A percentile compares a stretch with the other conserved stretches of the same genome.
Conservation (phyloP, 495 filamentous ascomycete genomes). For the Penicilliopsis zonata region DNA sequence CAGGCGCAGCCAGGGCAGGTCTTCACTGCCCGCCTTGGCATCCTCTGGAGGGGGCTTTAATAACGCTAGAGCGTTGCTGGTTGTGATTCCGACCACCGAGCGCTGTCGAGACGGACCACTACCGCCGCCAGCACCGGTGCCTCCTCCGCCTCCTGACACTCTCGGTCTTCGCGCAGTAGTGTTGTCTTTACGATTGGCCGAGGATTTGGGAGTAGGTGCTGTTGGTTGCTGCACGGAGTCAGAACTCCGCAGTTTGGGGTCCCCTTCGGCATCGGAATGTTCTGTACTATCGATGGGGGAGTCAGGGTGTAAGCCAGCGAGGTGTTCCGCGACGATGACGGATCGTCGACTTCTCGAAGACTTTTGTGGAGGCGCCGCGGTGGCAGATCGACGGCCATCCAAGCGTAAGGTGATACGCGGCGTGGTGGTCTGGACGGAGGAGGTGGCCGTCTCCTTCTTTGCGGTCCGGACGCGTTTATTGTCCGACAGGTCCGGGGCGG, state of each 20-base stretch:
- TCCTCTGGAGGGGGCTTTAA: constrained; percentile 69
- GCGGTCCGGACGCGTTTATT: constrained; percentile 36
- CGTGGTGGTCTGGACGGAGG: constrained; percentile 16
- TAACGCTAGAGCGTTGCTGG: constrained; percentile 66
- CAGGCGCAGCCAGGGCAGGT: constrained; percentile 81
- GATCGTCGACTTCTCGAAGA: constrained; percentile 30
- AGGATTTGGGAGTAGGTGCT: background rate
- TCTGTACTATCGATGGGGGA: constrained; percentile 36
- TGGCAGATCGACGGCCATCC: constrained; percentile 33
- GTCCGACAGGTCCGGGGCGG: constrained; percentile 35
- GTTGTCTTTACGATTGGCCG: background rate
- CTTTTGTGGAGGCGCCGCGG: constrained; percentile 6
- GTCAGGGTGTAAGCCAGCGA: constrained; percentile 27
- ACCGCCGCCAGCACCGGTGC: constrained; percentile 34
- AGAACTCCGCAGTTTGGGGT: constrained; percentile 6
- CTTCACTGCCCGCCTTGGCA: constrained; percentile 58
- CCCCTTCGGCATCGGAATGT: constrained; percentile 29
- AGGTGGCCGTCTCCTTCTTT: constrained; percentile 26
- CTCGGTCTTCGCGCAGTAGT: background rate
- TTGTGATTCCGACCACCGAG: constrained; percentile 53
- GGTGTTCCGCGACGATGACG: constrained; percentile 20
- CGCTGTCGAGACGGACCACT: constrained; percentile 41
- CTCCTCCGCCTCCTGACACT: constrained; percentile 21
- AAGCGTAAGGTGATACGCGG: constrained; percentile 54
- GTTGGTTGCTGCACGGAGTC: constrained; percentile 5